Evolutionary conservation across 1,139 yeast genomes (phyloP).

Genomic region (Kazachstania sp.): DNA sequence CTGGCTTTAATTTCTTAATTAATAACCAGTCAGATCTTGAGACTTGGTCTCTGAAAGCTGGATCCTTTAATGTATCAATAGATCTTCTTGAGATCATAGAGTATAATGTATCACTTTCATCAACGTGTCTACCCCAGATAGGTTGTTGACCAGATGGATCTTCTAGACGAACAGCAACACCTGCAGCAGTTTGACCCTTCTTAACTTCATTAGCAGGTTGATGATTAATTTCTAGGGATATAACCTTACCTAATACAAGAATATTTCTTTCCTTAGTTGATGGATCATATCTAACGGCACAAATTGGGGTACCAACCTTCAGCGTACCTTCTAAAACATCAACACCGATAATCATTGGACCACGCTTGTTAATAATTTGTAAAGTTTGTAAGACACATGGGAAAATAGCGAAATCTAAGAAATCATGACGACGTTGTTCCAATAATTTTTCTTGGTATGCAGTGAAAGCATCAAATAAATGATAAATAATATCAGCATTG

Average conservation of each 20-base stretch:
- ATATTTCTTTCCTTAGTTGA: constrained; percentile 66
- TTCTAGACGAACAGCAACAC: constrained; percentile 97
- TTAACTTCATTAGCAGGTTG: constrained; percentile 69
- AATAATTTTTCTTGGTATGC: constrained; percentile 82
- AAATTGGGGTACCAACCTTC: constrained; percentile 88
- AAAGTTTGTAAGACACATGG: constrained; percentile 92
- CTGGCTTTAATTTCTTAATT: constrained; percentile 78
- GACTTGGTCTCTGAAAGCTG: constrained; percentile 92
- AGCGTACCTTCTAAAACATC: constrained; percentile 90
- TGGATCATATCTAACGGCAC: constrained; percentile 88
- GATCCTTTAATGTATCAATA: constrained; percentile 94
- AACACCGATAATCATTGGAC: constrained; percentile 99
- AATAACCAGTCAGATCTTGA: constrained; percentile 92
- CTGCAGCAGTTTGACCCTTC: constrained; percentile 94
- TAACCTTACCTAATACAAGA: constrained; percentile 75
- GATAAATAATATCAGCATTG: constrained; percentile 94
- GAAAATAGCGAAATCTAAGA: constrained; percentile 81
- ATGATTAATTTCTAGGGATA: constrained; percentile 89
- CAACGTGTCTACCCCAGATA: constrained; percentile 98
- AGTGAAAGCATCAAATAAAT: constrained; percentile 88
- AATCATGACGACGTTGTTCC: constrained; percentile 85
- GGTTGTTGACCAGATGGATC: constrained; percentile 90
- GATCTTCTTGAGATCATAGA: constrained; percentile 82
- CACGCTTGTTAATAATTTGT: constrained; percentile 96
- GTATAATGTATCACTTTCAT: constrained; percentile 80